These are phyloP conservation scores for Puccinia triticina DNA, from an alignment of 1,284 basidiomycete genomes.

Conservation along the genomic window DNA sequence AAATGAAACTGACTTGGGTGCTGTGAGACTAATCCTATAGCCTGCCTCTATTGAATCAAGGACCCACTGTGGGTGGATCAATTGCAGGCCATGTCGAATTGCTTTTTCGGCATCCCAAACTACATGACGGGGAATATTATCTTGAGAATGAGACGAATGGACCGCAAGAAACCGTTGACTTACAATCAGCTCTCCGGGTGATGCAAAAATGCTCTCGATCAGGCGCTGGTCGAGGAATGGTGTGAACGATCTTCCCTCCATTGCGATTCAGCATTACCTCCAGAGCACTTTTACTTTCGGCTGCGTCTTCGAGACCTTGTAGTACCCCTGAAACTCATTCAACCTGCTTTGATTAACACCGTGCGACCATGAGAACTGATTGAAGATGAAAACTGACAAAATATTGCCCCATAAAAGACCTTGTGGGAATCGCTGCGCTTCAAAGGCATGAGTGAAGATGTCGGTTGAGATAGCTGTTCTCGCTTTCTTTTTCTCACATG, in stretches of 20 bases:
- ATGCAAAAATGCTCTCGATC: slow-evolving; percentile 17
- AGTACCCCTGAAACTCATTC: slow-evolving; percentile 23
- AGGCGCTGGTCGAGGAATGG: slow-evolving; percentile 27
- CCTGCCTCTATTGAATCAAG: slow-evolving; percentile 33
- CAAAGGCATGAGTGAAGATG: slow-evolving; percentile 7
- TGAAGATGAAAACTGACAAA: slow-evolving; percentile 43
- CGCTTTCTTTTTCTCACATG: slow-evolving; percentile 34
- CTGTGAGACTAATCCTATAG: background rate
- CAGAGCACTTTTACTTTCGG: slow-evolving; percentile 36
- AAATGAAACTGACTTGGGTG: slow-evolving; percentile 21
- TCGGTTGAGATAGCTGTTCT: background rate
- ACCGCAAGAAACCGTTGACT: background rate
- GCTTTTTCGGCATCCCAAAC: slow-evolving; percentile 33
- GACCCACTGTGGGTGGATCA: slow-evolving; percentile 48
- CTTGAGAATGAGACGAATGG: background rate
- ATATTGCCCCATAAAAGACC: slow-evolving; percentile 38
- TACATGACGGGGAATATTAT: slow-evolving; percentile 5
- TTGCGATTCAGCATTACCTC: slow-evolving; percentile 39
- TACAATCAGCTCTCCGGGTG: slow-evolving; percentile 21
- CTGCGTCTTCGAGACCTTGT: slow-evolving; percentile 19
- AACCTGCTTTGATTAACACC: background rate
- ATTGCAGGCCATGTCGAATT: slow-evolving; percentile 22
- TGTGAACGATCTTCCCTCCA: slow-evolving; percentile 42
- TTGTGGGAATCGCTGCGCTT: slow-evolving; percentile 21
- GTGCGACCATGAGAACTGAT: background rate